Conservation (phyloP, 2,329 filamentous ascomycete species). For the Phyllosticta citrichinensis region DNA sequence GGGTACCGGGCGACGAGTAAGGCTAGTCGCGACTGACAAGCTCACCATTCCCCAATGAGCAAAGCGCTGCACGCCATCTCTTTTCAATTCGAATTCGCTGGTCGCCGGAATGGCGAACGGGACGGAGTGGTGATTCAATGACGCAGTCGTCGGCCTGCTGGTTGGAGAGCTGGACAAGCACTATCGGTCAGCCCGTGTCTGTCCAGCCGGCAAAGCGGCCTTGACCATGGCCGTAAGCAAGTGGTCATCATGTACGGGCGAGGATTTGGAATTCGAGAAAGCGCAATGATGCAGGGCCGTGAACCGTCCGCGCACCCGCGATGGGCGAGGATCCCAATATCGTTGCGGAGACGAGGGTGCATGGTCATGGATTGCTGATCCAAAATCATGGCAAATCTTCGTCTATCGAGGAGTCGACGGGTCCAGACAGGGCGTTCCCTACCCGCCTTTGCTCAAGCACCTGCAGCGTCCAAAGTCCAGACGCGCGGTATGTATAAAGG, state of each 20-base stretch:
- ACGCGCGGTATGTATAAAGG: neutral
- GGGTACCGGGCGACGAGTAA: neutral
- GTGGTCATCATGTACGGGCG: neutral
- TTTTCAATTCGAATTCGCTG: neutral
- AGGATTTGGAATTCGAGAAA: neutral
- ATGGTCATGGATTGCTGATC: neutral
- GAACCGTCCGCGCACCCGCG: neutral
- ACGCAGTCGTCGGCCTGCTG: neutral
- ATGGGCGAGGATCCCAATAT: neutral
- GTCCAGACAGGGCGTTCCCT: neutral
- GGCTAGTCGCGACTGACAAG: neutral
- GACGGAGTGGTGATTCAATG: neutral
- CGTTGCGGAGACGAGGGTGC: neutral
- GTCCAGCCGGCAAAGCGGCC: neutral
- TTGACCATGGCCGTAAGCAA: neutral
- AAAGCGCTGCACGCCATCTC: neutral
- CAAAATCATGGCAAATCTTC: neutral
- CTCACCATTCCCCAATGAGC: neutral
- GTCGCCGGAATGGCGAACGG: neutral
- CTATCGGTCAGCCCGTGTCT: neutral
- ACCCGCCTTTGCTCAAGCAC: neutral
- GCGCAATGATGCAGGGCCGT: neutral
- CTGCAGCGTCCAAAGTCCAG: neutral
- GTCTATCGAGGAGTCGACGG: neutral
- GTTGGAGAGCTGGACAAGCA: neutral